Percentiles rank a stretch among this genome's conserved stretches.
Conservation (phyloP, 257 asterid genomes). For the Ajuga chamaepitys region DNA sequence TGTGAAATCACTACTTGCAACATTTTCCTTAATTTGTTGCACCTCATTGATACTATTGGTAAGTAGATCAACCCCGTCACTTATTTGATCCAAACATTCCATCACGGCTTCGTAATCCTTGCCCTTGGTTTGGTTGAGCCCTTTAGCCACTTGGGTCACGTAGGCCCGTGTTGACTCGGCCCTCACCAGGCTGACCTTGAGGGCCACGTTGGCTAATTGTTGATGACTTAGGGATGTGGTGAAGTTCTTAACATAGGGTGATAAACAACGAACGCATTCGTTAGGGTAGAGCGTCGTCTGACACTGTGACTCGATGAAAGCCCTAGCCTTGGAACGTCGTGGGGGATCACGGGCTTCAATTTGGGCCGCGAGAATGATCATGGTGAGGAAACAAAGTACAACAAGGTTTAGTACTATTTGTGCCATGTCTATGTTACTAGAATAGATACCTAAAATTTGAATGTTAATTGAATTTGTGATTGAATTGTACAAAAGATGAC, state of each 20-base stretch:
- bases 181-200: conserved; percentile 11
- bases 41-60: conserved; percentile 30
- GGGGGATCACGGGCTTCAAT: not conserved
- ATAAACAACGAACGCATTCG: conserved; percentile 6
- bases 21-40: conserved; percentile 28
- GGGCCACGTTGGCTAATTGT: conserved; percentile 16
- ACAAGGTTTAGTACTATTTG: not conserved
- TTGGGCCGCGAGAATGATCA: not conserved
- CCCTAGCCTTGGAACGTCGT: conserved; percentile 10
- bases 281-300: conserved; percentile 9
- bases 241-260: conserved; percentile 8
- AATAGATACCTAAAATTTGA: not conserved
- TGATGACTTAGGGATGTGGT: conserved; percentile 7
- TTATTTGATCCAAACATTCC: conserved; percentile 33
- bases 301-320: conserved; percentile 26
- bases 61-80: conserved; percentile 40
- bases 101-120: conserved; percentile 15
- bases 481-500: not conserved
- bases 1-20: conserved; percentile 19
- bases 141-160: conserved; percentile 15
- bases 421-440: conserved; percentile 1
- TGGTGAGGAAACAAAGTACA: conserved; percentile 9
- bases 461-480: not conserved
- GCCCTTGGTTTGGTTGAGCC: conserved; percentile 16
- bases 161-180: conserved; percentile 19